These are phyloP conservation scores for Amaranthus tricolor DNA, from an alignment of 179 eudicot genomes.

Conservation along the genomic window DNA sequence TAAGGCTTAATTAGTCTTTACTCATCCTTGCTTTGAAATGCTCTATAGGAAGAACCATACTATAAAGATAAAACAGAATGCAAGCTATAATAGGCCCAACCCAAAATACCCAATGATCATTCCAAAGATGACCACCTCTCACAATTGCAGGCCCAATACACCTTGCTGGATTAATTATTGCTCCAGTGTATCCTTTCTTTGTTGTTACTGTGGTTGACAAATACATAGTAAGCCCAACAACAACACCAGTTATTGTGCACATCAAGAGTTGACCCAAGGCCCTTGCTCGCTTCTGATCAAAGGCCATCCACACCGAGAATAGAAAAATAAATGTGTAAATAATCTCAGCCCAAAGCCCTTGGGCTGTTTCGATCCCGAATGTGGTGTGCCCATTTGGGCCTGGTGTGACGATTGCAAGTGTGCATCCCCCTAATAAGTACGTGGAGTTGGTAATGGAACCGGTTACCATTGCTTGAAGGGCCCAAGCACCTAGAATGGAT, in stretches of 20 bases:
- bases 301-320: conserved; percentile 31
- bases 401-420: conserved; percentile 19
- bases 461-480: conserved; percentile 25
- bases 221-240: conserved; percentile 31
- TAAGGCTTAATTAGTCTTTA: neutral
- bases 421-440: conserved; percentile 33
- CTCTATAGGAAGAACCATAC: conserved; percentile 27
- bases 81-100: conserved; percentile 32
- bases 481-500: conserved; percentile 27
- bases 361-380: conserved; percentile 24
- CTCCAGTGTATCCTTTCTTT: conserved; percentile 29
- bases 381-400: conserved; percentile 31
- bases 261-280: conserved; percentile 28
- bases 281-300: conserved; percentile 23
- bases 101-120: conserved; percentile 37
- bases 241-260: conserved; percentile 26
- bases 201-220: conserved; percentile 30
- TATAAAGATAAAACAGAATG: conserved; percentile 23
- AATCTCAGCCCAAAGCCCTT: conserved; percentile 33
- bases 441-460: conserved; percentile 14
- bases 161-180: conserved; percentile 34
- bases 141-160: conserved; percentile 36
- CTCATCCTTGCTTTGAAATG: conserved; percentile 26
- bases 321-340: conserved; percentile 29
- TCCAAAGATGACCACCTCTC: conserved; percentile 36